Base-by-base conservation (phyloP, 2,329 filamentous ascomycete species). In the Trichoderma sp. region DNA sequence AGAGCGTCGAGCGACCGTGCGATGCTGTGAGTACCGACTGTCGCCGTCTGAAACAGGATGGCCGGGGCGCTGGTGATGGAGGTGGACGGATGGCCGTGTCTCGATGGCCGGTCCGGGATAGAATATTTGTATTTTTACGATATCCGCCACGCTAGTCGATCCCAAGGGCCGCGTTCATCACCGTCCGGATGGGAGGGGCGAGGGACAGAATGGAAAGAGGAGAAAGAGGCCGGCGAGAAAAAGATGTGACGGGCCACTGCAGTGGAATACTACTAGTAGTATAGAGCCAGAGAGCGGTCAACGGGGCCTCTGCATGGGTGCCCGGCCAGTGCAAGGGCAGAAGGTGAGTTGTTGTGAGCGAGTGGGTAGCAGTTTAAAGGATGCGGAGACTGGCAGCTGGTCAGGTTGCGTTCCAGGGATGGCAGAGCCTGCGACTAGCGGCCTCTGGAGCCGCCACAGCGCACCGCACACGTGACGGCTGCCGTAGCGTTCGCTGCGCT, bases 261-360 rank as follows among this genome's bases (percentile, higher is more conserved):
- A 59, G 68, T 32, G 68, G 55, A 66, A 59, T 51, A 61, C n/a
- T n/a, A n/a, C n/a, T n/a, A n/a, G n/a, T n/a, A n/a, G n/a, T n/a
- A n/a, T 58, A 64, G 69, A 11, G 21, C 52, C 49, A 64, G 63
- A 61, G 64, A 68, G 70, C 69, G 70, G 70, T 71, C 69, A 71
- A 68, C 61, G 69, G 69, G 68, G 68, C 64, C 58, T 24, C 65
- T 70, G 68, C 69, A 68, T 69, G 65, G 69, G 70, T 64, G 66
- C 69, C 66, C 69, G 66, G 65, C 65, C 51, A 52, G 30, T 68
- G 69, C 70, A 58, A 66, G 65, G 69, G 68, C 68, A 70, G 59
- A 59, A 37, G 68, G 39, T 63, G 64, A 56, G 58, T 70, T 63
- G 65, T 61, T 68, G 58, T 58, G 51, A 56, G 61, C n/a, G 61